Evolutionary conservation across 352 stramenopile species (phyloP), one percentile per base, ranked within the genome.

Genomic region (Phytopythium aichiense): DNA sequence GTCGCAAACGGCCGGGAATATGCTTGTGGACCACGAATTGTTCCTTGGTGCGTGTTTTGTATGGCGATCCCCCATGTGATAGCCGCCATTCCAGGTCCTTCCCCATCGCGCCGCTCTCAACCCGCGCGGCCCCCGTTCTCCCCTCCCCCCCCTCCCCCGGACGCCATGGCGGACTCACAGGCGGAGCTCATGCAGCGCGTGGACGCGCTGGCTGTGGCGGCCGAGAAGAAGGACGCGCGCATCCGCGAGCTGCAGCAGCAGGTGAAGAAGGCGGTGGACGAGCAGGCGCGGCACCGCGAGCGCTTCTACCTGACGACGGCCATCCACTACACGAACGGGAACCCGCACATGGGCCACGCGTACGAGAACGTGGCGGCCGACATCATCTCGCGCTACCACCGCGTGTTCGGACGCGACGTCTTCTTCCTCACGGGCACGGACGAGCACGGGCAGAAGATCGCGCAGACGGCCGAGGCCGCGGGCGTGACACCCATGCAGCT

Each of bases 401-500:
- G 97, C 60, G 70, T 74, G 60, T 94, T 91, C 61, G 92, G 89
- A 11, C 78, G 87, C 38, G 79, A 95, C 48, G 83, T 92, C 45
- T 91, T 81, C 63, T 96, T 95, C 71, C 70, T 95, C 46, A 96
- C 87, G 48, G 85, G 85, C 37, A 97, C 97, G 13, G 98, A 99
- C 79, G 98, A 99, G 77, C 98, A 99, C 71, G 98, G 98, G 16
- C 97, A 99, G 80, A 99, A 99, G 84, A 99, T 99, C 69, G 97
- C 98, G 60, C 96, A 98, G 68, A 98, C 95, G 23, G 98, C 97
- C 0, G 96, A 97, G 53, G 86, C 87, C 31, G 72, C 92, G 16
- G 92, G 92, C 51, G 82, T 97, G 57, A 82, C 84, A 52, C 96
- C 98, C 2, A 96, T 98, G 63, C 82, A 98, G 56, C 93, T 99